phyloP scores from a whole-genome alignment of 202 grass and related monocot genomes.

The Panicum virgatum region DNA sequence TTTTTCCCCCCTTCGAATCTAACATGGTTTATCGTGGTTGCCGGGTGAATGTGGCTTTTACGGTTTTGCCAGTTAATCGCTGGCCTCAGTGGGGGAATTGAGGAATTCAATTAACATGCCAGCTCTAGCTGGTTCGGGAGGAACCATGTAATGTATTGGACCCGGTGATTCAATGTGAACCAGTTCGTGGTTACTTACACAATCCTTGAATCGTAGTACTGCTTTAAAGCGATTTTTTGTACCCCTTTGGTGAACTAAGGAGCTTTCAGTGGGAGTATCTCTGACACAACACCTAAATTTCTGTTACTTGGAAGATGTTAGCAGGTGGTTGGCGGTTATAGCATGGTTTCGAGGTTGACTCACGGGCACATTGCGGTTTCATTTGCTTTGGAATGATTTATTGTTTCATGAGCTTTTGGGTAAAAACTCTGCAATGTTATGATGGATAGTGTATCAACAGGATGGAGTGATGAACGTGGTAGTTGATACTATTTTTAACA shows the following conservation, averaged over 20 bases:
- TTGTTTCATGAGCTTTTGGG: background rate
- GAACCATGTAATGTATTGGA: background rate
- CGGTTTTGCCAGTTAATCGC: background rate
- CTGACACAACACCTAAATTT: background rate
- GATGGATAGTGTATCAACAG: background rate
- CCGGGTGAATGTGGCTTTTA: background rate
- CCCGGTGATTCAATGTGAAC: background rate
- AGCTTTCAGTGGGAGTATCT: background rate
- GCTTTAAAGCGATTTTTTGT: background rate
- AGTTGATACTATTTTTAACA: background rate
- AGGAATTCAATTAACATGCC: too few relatives aligned
- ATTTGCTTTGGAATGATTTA: background rate
- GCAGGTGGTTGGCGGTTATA: background rate
- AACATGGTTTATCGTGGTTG: background rate
- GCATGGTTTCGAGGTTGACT: constrained; percentile 1
- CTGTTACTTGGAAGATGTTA: background rate
- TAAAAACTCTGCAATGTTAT: background rate
- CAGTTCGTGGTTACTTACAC: background rate
- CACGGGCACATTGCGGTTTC: background rate
- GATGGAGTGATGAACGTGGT: constrained; percentile 17
- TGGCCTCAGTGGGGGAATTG: too few relatives aligned
- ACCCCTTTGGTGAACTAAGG: background rate
- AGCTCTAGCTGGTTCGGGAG: too few relatives aligned
- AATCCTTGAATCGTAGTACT: background rate
- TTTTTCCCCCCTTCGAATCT: background rate